These are phyloP conservation scores for Fraxinus anomala DNA, from an alignment of 257 asterid genomes.

Conservation along the genomic window DNA sequence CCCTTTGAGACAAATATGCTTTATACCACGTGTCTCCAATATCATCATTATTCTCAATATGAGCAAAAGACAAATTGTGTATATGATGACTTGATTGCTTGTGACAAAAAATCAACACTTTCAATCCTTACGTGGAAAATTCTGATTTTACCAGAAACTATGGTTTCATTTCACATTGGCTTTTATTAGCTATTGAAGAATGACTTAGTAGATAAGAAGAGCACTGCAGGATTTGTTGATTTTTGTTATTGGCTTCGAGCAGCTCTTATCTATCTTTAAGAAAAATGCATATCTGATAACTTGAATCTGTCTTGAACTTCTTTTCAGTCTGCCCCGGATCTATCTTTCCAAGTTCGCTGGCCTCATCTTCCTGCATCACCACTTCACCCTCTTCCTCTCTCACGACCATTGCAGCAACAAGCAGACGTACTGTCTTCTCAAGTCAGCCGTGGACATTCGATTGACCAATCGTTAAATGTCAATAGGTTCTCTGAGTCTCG, in stretches of 20 bases:
- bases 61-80: neutral
- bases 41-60: no score
- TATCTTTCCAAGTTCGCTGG: conserved; percentile 81
- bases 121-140: no score
- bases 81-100: no score
- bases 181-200: conserved; percentile 8
- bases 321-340: conserved; percentile 70
- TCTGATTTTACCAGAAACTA: neutral
- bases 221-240: neutral
- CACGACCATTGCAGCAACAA: conserved; percentile 72
- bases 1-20: neutral
- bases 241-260: neutral
- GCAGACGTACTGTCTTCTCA: conserved; percentile 59
- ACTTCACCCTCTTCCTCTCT: conserved; percentile 58
- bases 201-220: neutral
- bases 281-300: neutral
- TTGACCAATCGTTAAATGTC: conserved; percentile 53
- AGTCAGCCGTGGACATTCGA: conserved; percentile 48
- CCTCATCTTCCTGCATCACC: conserved; percentile 69
- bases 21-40: neutral
- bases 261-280: neutral
- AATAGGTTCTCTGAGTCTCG: conserved; percentile 59
- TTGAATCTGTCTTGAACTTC: neutral
- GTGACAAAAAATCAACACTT: no score
- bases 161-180: neutral